Evolutionary conservation across 2,329 filamentous ascomycete species (phyloP), one percentile per base, ranked within the genome.

Genomic region (Aspergillus pseudonomiae): DNA sequence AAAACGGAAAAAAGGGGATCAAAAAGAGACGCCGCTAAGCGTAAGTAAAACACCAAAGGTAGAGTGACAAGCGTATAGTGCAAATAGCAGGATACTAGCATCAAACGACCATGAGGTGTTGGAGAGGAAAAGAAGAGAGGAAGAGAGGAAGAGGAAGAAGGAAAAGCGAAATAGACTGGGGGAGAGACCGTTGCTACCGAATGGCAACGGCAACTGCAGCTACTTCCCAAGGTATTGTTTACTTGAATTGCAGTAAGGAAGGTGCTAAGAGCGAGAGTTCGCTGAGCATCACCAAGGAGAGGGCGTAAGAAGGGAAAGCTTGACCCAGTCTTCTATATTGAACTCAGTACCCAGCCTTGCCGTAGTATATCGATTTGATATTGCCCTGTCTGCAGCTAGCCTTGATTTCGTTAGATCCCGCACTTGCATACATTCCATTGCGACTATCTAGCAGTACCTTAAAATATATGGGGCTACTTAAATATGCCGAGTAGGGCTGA

Each of bases 31-130:
- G 46, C 50, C 41, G 61, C 32, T 32, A 59, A 61, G 55, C 58
- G 45, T 52, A 57, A 54, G 58, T 32, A 53, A 61, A 60, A 60
- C 39, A 59, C 65, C 45, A 64, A 60, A 59, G 63, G 64, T 12
- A 50, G 63, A 43, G 67, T 63, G 63, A 69, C 54, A 63, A 62
- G 39, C 65, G 59, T 60, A 65, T 55, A 55, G 64, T 64, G 64
- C 34, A 48, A 58, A 43, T 46, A 63, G 48, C 63, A 66, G 63
- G 60, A 64, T 67, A 68, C 67, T 67, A 64, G 64, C 63, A 65
- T 65, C 66, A 68, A 57, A 62, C 43, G 30, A 62, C 55, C 59
- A 66, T 34, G 60, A 30, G 62, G 59, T 56, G 57, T 65, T 59
- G 55, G 52, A 59, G 21, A 58, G 61, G 60, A 60, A 61, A 57